These are phyloP conservation scores for Mrakia frigida DNA, from an alignment of 768 basidiomycete genomes.

Conservation along the genomic window DNA sequence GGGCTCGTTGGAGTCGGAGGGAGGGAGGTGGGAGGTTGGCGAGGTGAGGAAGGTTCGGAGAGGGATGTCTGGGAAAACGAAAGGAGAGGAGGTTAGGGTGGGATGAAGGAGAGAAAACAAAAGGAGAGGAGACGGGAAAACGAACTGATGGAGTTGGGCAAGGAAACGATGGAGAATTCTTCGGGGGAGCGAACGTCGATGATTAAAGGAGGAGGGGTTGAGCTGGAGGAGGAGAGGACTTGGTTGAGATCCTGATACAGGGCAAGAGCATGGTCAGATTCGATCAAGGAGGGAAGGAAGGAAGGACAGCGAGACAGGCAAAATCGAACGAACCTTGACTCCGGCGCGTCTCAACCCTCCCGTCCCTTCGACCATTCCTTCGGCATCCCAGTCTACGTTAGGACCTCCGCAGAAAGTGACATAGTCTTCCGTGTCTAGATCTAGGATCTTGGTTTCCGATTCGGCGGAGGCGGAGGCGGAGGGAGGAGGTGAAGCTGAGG, in stretches of 20 bases:
- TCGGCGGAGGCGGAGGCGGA: not conserved
- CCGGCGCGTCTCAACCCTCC: constrained; percentile 41
- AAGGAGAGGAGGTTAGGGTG: not conserved
- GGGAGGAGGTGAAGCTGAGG: constrained; percentile 48
- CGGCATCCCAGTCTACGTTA: constrained; percentile 58
- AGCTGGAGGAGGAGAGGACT: constrained; percentile 36
- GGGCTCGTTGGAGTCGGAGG: constrained; percentile 35
- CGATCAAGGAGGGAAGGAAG: constrained; percentile 31
- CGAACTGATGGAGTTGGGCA: constrained; percentile 70
- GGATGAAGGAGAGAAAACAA: not conserved
- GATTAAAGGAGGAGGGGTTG: constrained; percentile 44
- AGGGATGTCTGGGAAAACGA: constrained; percentile 60
- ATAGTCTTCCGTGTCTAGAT: constrained; percentile 64
- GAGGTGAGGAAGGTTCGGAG: constrained; percentile 59
- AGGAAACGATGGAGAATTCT: constrained; percentile 80
- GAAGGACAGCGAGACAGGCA: not conserved
- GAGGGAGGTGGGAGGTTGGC: constrained; percentile 47
- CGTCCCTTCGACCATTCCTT: constrained; percentile 55
- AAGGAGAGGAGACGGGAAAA: constrained; percentile 15
- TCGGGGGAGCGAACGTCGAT: constrained; percentile 73
- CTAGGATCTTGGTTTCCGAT: constrained; percentile 45
- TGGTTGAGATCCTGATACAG: constrained; percentile 52
- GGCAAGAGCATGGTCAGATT: constrained; percentile 46
- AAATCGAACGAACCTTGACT: not conserved
- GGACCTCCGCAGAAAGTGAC: constrained; percentile 69